Evolutionary conservation across 2,329 filamentous ascomycete genomes (phyloP), one percentile per base, ranked within the genome.

Genomic region (Arthrobotrys conoides): DNA sequence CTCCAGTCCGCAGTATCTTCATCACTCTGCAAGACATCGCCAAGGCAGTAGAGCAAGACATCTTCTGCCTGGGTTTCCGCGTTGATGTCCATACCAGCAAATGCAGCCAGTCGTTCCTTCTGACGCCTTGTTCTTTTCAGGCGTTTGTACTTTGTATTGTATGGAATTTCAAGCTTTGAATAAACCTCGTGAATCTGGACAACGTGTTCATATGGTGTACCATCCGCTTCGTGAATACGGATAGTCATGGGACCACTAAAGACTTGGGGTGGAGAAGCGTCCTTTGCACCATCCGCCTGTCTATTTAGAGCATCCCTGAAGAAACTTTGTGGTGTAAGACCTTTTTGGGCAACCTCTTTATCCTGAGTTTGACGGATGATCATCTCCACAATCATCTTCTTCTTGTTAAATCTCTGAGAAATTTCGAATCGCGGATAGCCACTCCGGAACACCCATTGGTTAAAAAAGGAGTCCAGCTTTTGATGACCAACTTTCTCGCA

Each of bases 111-210:
- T 77, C 93, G 90, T 83, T 97, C 93, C 83, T 94, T 94, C 83
- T 95, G 90, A 36, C 92, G 88, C 53, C 92, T 90, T 76, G 92
- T 97, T 57, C 94, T 88, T 86, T 99, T 99, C 1, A 99, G 88
- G 8, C 96, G 91, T 86, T 98, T 99, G 86, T 99, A 99, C 84
- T 99, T 99, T 0, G 96, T 99, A 82, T 98, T 98, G 85, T 99
- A 99, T 0, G 95, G 94, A 78, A 99, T 97, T 80, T 97, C 94
- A 76, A 98, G 92, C 83, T 92, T 93, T 1, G 92, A 93, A 14
- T 90, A 89, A 30, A 91, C 91, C 81, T 97, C 94, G 77, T 94
- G 94, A 83, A 99, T 97, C 82, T 97, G 93, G 36, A 98, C 91
- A 80, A 97, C 97, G 83, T 99, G 96, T 83, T 99, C 96, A 83